phyloP scores from a whole-genome alignment of 306 rosid genomes.

The Lathyrus sativus region DNA sequence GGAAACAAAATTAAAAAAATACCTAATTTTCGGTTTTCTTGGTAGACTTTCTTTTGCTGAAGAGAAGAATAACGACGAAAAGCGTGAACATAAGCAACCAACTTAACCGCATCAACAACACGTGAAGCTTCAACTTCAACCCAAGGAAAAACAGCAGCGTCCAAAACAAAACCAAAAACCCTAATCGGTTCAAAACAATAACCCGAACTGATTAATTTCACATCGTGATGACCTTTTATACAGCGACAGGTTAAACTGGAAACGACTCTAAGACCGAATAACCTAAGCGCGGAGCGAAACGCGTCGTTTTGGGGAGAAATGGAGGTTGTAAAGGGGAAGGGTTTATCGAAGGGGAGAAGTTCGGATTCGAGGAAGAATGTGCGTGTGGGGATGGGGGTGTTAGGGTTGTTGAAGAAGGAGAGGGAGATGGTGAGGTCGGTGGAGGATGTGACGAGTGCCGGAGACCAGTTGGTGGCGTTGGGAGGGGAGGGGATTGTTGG shows the following conservation, averaged over 20 bases:
- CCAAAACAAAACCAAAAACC: slow-evolving; percentile 40
- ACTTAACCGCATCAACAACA: slow-evolving; percentile 33
- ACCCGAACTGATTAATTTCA: neutral
- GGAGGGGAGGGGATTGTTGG: slow-evolving; percentile 12
- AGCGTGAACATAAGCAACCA: slow-evolving; percentile 43
- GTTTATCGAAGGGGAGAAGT: slow-evolving; percentile 34
- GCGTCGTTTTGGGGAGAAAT: neutral
- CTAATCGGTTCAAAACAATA: slow-evolving; percentile 7
- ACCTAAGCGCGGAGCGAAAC: slow-evolving; percentile 37
- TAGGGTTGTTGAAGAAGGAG: slow-evolving; percentile 35
- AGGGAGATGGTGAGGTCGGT: slow-evolving; percentile 34
- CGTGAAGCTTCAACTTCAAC: neutral
- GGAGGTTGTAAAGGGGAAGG: slow-evolving; percentile 18
- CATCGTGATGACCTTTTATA: neutral
- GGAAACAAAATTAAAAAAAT: neutral
- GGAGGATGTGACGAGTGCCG: slow-evolving; percentile 35
- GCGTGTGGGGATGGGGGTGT: neutral
- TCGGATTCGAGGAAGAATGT: slow-evolving; percentile 30
- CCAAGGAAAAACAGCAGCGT: slow-evolving; percentile 42
- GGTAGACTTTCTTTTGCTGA: slow-evolving; percentile 32
- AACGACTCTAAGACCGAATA: slow-evolving; percentile 34
- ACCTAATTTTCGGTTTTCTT: slow-evolving; percentile 27
- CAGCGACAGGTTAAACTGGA: slow-evolving; percentile 37
- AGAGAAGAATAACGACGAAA: slow-evolving; percentile 36
- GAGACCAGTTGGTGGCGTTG: slow-evolving; percentile 20